Percentiles rank a stretch among this genome's conserved stretches.
phyloP scores from a whole-genome alignment of 2,329 filamentous ascomycete species.

The Fusarium coicis region DNA sequence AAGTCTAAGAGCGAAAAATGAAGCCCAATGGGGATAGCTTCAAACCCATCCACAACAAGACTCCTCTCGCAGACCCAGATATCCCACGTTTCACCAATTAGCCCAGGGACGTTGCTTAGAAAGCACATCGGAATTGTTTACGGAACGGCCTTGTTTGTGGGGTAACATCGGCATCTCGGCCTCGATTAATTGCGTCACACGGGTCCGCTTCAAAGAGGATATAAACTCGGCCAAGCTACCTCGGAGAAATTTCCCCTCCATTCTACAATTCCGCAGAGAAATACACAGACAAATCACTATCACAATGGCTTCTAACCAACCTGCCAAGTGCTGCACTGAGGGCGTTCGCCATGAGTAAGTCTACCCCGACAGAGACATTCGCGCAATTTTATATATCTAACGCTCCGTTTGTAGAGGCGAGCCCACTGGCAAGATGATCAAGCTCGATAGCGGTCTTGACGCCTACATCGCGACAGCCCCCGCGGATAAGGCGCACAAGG shows the following conservation, averaged over 20 bases:
- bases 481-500: conserved; percentile 39
- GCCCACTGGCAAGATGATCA: conserved; percentile 58
- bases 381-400: background rate
- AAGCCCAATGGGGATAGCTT: background rate
- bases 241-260: background rate
- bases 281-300: background rate
- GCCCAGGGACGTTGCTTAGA: conserved; percentile 12
- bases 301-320: conserved; percentile 64
- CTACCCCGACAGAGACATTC: background rate
- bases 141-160: background rate
- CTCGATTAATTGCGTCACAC: conserved; percentile 36
- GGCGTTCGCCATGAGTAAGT: conserved; percentile 66
- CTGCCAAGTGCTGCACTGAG: conserved; percentile 62
- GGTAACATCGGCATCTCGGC: conserved; percentile 15
- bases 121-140: conserved; percentile 9
- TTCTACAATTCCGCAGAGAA: background rate
- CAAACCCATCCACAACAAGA: background rate
- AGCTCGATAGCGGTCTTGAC: conserved; percentile 57
- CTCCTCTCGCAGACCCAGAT: background rate
- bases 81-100: conserved; percentile 5
- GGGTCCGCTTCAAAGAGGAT: conserved; percentile 18
- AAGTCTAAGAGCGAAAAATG: background rate
- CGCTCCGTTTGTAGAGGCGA: conserved; percentile 53
- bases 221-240: conserved; percentile 19
- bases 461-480: conserved; percentile 63